These are phyloP conservation scores for Dioscorea cayenensis DNA, from an alignment of 116 monocot genomes.

Conservation along the genomic window DNA sequence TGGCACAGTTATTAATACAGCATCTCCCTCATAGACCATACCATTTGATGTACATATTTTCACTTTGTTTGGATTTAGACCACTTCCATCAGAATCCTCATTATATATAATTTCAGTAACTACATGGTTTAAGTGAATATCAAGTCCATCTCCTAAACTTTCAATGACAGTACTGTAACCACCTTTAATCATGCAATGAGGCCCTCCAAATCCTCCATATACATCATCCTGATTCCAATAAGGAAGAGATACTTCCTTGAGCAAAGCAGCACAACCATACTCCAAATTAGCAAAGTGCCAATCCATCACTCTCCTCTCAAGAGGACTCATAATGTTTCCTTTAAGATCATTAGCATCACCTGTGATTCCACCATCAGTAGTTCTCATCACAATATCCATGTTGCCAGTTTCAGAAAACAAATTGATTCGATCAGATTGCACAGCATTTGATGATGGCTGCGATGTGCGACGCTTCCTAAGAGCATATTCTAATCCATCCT, in stretches of 20 bases:
- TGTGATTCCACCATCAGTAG: background rate
- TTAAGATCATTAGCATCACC: slow-evolving; percentile 5
- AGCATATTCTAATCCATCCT: slow-evolving; percentile 91
- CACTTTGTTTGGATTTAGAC: slow-evolving; percentile 27
- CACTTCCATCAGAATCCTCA: slow-evolving; percentile 11
- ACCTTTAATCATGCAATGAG: slow-evolving; percentile 99
- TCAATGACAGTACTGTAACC: slow-evolving; percentile 79
- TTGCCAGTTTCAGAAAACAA: slow-evolving; percentile 8
- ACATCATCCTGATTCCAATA: slow-evolving; percentile 99
- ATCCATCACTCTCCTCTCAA: slow-evolving; percentile 96
- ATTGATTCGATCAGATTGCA: slow-evolving; percentile 23
- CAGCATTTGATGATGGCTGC: slow-evolving; percentile 24
- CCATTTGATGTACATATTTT: slow-evolving; percentile 71
- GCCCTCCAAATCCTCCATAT: slow-evolving; percentile 97
- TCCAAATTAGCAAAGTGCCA: slow-evolving; percentile 99
- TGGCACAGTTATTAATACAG: slow-evolving; percentile 87
- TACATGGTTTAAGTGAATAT: slow-evolving; percentile 67
- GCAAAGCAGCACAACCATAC: slow-evolving; percentile 93
- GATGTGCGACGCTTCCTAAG: slow-evolving; percentile 51
- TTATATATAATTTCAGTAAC: slow-evolving; percentile 68
- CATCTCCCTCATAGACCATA: slow-evolving; percentile 64
- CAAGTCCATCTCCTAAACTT: slow-evolving; percentile 56
- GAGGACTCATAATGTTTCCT: slow-evolving; percentile 56
- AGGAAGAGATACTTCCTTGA: slow-evolving; percentile 90
- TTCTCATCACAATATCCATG: slow-evolving; percentile 3